Conservation (phyloP, 805 yeast species). For the Ogataea populi-albae region DNA sequence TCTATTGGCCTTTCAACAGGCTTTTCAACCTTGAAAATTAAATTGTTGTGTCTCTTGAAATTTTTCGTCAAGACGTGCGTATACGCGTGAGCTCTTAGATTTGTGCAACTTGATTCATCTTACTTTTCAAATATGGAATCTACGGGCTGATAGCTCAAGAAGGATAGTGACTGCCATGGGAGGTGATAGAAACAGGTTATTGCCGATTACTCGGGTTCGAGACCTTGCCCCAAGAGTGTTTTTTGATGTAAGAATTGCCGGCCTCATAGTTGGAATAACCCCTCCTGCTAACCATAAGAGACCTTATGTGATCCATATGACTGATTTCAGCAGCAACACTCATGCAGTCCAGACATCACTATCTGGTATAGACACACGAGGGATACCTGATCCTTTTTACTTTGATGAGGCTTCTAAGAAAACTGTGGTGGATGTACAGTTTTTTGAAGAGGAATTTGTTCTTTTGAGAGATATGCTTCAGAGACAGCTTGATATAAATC, state of each 20-base stretch:
- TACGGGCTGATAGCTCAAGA: too few species aligned
- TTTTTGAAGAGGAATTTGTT: constrained; percentile 3
- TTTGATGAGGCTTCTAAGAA: neutral
- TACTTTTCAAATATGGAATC: too few species aligned
- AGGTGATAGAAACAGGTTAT: too few species aligned
- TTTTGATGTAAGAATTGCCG: constrained; percentile 12
- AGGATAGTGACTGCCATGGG: too few species aligned
- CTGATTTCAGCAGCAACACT: constrained; percentile 19
- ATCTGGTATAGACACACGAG: neutral
- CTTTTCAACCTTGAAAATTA: constrained; percentile 6
- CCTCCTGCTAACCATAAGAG: constrained; percentile 5
- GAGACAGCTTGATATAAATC: neutral
- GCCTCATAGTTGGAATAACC: constrained; percentile 23
- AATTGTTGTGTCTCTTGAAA: neutral
- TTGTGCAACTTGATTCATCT: too few species aligned
- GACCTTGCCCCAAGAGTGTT: constrained; percentile 9
- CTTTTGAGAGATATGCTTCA: neutral
- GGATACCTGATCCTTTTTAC: neutral
- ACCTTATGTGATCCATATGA: constrained; percentile 22
- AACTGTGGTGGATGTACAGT: constrained; percentile 1
- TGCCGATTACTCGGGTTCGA: constrained; percentile 2
- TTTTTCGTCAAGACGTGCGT: constrained; percentile 2
- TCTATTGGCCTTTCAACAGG: constrained; percentile 24
- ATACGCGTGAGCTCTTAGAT: constrained; percentile 5
- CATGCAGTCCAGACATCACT: neutral